These are phyloP conservation scores for Leersia perrieri DNA, from an alignment of 176 grass and related monocot genomes.

Conservation along the genomic window DNA sequence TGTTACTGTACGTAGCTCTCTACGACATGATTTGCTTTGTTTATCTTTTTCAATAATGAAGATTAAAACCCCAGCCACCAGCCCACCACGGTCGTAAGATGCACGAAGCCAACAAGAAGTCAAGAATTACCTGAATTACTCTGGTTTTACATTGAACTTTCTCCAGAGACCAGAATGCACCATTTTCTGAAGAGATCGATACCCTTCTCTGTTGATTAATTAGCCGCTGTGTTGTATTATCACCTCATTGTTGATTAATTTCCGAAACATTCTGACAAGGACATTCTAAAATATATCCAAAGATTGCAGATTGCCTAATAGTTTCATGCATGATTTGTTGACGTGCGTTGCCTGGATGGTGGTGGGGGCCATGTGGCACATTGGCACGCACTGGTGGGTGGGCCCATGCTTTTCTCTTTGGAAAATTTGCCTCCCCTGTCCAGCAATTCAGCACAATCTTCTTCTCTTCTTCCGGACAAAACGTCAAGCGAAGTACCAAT, in stretches of 20 bases:
- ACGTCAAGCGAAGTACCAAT: conserved; percentile 28
- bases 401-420: conserved; percentile 10
- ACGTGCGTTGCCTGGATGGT: not conserved
- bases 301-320: not conserved
- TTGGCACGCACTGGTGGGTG: conserved; percentile 6
- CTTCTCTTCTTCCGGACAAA: conserved; percentile 4
- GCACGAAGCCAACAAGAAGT: too few species aligned
- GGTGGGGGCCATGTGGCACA: not conserved
- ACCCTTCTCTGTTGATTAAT: too few species aligned
- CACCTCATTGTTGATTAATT: not conserved
- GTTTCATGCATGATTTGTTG: not conserved
- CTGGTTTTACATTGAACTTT: too few species aligned
- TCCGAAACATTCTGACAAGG: not conserved
- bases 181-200: too few species aligned
- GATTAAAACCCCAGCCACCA: too few species aligned
- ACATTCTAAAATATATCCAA: not conserved
- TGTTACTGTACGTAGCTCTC: too few species aligned
- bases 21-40: too few species aligned
- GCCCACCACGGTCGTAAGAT: too few species aligned
- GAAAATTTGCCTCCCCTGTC: conserved; percentile 32
- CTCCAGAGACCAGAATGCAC: too few species aligned
- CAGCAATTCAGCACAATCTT: not conserved
- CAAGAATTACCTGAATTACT: too few species aligned
- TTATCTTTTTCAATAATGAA: too few species aligned
- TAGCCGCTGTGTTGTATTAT: too few species aligned